These are phyloP conservation scores for Biscutella auriculata DNA, from an alignment of 441 rosid genomes.

Conservation along the genomic window DNA sequence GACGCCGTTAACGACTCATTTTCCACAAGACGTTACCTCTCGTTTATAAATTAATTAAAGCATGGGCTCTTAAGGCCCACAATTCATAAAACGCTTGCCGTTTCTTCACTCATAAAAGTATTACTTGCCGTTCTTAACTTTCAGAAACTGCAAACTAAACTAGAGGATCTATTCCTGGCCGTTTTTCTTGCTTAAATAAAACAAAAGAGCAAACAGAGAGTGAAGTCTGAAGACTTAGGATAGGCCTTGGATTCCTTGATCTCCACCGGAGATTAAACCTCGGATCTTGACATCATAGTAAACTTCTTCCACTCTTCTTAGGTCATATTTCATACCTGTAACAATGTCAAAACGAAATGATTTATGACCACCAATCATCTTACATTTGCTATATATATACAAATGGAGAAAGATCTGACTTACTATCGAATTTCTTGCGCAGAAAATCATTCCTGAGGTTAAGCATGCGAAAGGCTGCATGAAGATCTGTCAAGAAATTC, in stretches of 20 bases:
- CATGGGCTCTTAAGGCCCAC: slow-evolving; percentile 7
- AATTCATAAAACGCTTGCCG: too few species aligned
- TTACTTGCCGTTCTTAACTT: too few species aligned
- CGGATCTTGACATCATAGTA: slow-evolving; percentile 78
- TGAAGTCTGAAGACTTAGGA: slow-evolving; percentile 6
- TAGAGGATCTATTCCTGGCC: too few species aligned
- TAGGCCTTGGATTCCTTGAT: slow-evolving; percentile 31
- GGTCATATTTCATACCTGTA: slow-evolving; percentile 75
- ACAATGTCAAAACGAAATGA: neutral
- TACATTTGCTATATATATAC: neutral
- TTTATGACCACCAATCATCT: neutral
- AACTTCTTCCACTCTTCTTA: slow-evolving; percentile 73
- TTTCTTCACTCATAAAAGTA: too few species aligned
- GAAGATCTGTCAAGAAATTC: slow-evolving; percentile 81
- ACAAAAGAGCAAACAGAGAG: neutral
- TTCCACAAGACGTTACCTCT: neutral
- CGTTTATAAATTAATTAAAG: neutral
- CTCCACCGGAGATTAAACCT: slow-evolving; percentile 41
- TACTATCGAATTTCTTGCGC: slow-evolving; percentile 93
- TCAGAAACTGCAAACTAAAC: too few species aligned
- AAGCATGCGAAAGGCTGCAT: slow-evolving; percentile 84
- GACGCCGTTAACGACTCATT: slow-evolving; percentile 12
- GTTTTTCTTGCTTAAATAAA: too few species aligned
- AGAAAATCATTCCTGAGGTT: slow-evolving; percentile 90
- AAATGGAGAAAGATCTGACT: neutral